Conservation (phyloP, 805 yeast species). For the Zygotorulaspora danielsina region DNA sequence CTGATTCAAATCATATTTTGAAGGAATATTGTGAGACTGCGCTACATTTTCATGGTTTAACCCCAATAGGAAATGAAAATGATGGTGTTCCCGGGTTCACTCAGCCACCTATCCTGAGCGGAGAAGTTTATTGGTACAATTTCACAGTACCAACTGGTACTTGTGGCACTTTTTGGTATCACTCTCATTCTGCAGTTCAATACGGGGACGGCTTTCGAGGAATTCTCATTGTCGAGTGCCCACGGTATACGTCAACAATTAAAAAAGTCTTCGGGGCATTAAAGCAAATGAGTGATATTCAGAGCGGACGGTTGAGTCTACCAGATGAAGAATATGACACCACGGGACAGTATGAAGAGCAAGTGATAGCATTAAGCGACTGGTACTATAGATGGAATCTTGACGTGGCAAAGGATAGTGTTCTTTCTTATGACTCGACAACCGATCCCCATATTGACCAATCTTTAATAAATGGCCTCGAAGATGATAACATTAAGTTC, state of each 20-base stretch:
- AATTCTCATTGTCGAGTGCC: slow-evolving; percentile 51
- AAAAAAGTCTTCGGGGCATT: slow-evolving; percentile 18
- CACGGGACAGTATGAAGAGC: slow-evolving; percentile 50
- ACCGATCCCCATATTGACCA: slow-evolving; percentile 29
- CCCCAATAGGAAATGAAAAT: slow-evolving; percentile 43
- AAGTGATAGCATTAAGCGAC: slow-evolving; percentile 52
- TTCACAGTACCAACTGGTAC: slow-evolving; percentile 42
- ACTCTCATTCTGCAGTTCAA: slow-evolving; percentile 49
- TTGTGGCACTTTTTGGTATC: slow-evolving; percentile 56
- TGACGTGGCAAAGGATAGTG: slow-evolving; percentile 34
- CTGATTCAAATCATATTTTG: slow-evolving; percentile 21
- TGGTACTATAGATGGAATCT: slow-evolving; percentile 51
- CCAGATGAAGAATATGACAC: background rate
- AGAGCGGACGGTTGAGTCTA: slow-evolving; percentile 3
- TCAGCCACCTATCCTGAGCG: slow-evolving; percentile 68
- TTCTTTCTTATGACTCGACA: slow-evolving; percentile 23
- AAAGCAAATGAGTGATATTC: background rate
- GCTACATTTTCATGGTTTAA: slow-evolving; percentile 52
- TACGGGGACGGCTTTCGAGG: slow-evolving; percentile 51
- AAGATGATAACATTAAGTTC: slow-evolving; percentile 20
- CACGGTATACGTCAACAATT: slow-evolving; percentile 37
- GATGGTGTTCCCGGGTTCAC: slow-evolving; percentile 45
- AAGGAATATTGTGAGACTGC: slow-evolving; percentile 33
- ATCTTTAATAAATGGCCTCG: slow-evolving; percentile 26
- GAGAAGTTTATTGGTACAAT: slow-evolving; percentile 49